Evolutionary conservation across 2,329 filamentous ascomycete genomes (phyloP).

Genomic region (Chalaropsis ovoidea): DNA sequence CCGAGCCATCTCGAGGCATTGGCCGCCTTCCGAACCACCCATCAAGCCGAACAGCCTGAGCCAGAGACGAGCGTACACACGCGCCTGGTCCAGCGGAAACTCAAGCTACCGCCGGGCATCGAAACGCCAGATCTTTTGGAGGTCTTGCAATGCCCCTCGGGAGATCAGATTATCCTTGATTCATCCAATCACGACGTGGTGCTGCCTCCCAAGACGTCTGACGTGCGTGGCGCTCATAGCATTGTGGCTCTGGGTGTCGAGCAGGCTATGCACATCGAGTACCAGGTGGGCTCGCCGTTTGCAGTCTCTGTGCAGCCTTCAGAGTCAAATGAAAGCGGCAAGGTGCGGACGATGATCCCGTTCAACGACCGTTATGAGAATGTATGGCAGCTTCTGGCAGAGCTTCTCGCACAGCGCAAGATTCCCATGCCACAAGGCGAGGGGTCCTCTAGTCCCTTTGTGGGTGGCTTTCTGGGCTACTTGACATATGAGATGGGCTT

Average conservation of each 20-base stretch:
- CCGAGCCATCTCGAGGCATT: conserved; percentile 16
- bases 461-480: conserved; percentile 76
- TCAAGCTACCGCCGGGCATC: conserved; percentile 27
- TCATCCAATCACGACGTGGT: conserved; percentile 41
- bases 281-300: conserved; percentile 43
- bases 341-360: conserved; percentile 29
- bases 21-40: background rate
- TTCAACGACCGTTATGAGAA: conserved; percentile 29
- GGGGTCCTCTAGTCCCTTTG: conserved; percentile 44
- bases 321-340: background rate
- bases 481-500: conserved; percentile 77
- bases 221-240: conserved; percentile 54
- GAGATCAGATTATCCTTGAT: conserved; percentile 48
- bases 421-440: conserved; percentile 26
- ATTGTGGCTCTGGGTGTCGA: conserved; percentile 60
- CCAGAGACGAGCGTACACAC: background rate
- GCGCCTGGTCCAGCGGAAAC: background rate
- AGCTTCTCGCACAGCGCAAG: conserved; percentile 34
- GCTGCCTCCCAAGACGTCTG: conserved; percentile 34
- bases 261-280: conserved; percentile 47
- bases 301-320: conserved; percentile 22
- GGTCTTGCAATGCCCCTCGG: conserved; percentile 33
- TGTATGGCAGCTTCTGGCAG: conserved; percentile 45
- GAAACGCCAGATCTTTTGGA: conserved; percentile 46
- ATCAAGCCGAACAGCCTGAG: background rate